Conservation (phyloP, 2,329 filamentous ascomycete species). For the Phyllosticta citrichinensis region DNA sequence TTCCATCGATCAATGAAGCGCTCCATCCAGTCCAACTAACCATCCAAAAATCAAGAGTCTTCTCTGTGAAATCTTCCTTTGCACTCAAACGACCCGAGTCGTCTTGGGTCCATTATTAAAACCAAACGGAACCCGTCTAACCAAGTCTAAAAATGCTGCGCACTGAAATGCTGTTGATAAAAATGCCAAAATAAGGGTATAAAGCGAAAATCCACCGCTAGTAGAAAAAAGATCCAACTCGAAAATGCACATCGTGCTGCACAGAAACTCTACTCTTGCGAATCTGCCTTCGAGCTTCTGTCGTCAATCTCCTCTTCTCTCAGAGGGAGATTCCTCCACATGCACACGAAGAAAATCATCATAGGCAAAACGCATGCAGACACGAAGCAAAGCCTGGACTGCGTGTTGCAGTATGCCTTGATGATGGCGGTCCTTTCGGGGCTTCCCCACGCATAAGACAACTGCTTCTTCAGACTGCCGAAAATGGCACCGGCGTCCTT, state of each 20-base stretch:
- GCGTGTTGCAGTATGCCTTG: conserved; percentile 20
- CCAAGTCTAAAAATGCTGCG: neutral
- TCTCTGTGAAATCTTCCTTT: neutral
- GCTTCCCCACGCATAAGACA: conserved; percentile 40
- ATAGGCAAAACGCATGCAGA: neutral
- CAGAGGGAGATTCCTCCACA: conserved; percentile 5
- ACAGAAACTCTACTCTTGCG: neutral
- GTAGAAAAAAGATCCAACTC: neutral
- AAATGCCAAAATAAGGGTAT: neutral
- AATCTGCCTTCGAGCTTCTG: neutral
- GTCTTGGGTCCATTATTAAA: neutral
- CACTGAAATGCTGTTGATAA: neutral
- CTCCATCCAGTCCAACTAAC: no score
- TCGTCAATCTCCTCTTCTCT: neutral
- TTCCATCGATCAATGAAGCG: no score
- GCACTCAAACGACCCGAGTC: neutral
- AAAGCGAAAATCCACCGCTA: neutral
- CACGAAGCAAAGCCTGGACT: conserved; percentile 21
- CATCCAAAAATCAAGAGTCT: no score
- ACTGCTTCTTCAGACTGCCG: conserved; percentile 42
- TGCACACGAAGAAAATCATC: neutral
- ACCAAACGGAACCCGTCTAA: neutral
- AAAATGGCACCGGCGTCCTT: conserved; percentile 37
- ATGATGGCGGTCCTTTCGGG: conserved; percentile 33
- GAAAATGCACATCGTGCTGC: neutral